Evolutionary conservation across 192 early-diverging fungal species (phyloP), one percentile per base, ranked within the genome.

Genomic region (Cetraspora pellucida): DNA sequence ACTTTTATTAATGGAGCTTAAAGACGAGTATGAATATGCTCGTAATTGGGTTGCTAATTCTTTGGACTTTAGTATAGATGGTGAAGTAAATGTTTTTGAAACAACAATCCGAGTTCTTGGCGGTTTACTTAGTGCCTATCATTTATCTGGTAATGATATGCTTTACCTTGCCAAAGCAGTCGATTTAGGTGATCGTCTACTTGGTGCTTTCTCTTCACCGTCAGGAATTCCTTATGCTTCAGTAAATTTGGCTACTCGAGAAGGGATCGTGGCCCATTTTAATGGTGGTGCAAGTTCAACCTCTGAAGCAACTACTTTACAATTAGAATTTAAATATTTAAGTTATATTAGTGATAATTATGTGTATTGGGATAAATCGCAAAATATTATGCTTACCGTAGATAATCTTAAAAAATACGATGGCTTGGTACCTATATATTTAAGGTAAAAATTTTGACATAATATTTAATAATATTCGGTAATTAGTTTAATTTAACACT

Each of bases 301-400:
- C 37, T 89, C 93, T 19, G 96, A 97, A 80, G 92, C 89, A 2
- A 91, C 94, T 19, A 93, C 95, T 1, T 59, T 96, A 23, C 95
- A 96, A 81, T 79, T 97, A 30, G 95, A 96, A 81, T 93, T 94
- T 80, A 93, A 95, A 75, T 93, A 94, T 66, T 83, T 98, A 13
- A 84, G 89, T 11, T 83, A 93, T 59, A 68, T 95, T 13, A 95
- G 94, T 2, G 89, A 89, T 13, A 81, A 96, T 74, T 78, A 87
- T 54, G 90, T 87, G 76, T 97, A 94, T 80, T 89, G 91, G 87
- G 83, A 88, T 49, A 84, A 83, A 9, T 94, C 85, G 0, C 91
- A 96, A 72, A 75, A 88, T 14, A 90, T 92, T 1, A 86, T 89
- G 75, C 71, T 85, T 43, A 69, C 85, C 52, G 82, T 89, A 45